A percentile compares a stretch with the other conserved stretches of the same genome.
Evolutionary conservation across 768 basidiomycete genomes (phyloP).

Genomic region (Podaxis rugospora): DNA sequence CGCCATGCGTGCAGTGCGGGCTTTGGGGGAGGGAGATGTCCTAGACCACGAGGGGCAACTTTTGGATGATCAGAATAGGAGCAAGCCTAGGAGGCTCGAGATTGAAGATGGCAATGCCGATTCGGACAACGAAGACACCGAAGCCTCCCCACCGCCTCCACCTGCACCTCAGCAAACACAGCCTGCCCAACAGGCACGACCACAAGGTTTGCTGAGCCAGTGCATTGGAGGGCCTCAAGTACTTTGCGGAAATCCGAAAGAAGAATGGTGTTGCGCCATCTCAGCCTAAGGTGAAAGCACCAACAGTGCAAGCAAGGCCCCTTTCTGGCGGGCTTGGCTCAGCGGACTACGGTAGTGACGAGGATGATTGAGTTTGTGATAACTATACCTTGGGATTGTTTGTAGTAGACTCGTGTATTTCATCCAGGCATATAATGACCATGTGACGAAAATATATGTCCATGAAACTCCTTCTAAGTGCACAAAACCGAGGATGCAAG

Average conservation of each 20-base stretch:
- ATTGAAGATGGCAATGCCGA: constrained; percentile 28
- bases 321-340: constrained; percentile 47
- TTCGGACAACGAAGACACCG: constrained; percentile 29
- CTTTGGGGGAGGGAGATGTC: constrained; percentile 77
- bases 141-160: constrained; percentile 17
- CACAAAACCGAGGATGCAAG: neutral
- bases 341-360: constrained; percentile 77
- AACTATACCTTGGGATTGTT: neutral
- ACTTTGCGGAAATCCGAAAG: constrained; percentile 85
- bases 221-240: constrained; percentile 85
- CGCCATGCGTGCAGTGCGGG: constrained; percentile 80
- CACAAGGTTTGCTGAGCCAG: constrained; percentile 74
- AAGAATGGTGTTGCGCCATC: constrained; percentile 42
- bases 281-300: constrained; percentile 23
- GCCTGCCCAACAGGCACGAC: constrained; percentile 23
- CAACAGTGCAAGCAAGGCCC: constrained; percentile 25
- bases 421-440: constrained; percentile 11
- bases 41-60: constrained; percentile 38
- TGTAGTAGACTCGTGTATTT: constrained; percentile 16
- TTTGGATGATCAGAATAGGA: constrained; percentile 27
- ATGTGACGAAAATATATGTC: neutral
- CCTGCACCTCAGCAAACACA: constrained; percentile 16
- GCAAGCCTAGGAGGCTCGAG: constrained; percentile 27
- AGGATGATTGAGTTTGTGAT: constrained; percentile 31
- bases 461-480: neutral